Percentiles rank a stretch among this genome's conserved stretches.
Evolutionary conservation across 352 stramenopile species (phyloP).

Genomic region (Thraustotheca clavata): DNA sequence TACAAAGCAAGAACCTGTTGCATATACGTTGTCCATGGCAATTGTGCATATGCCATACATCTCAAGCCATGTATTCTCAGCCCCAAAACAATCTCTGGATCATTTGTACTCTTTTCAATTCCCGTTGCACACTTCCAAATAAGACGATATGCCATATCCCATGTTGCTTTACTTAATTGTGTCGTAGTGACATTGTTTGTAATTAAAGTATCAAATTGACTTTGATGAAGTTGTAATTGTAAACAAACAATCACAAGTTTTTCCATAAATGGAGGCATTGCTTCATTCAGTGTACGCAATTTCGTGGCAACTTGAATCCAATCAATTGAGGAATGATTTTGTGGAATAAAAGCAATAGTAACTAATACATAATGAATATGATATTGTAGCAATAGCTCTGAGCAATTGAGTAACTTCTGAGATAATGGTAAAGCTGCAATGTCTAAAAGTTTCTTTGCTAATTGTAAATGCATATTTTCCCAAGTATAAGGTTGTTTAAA

Average conservation of each 20-base stretch:
- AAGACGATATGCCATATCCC: conserved; percentile 15
- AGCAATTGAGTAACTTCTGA: neutral
- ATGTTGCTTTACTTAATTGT: conserved; percentile 7
- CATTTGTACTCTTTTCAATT: neutral
- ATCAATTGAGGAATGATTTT: neutral
- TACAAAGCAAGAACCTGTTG: conserved; percentile 8
- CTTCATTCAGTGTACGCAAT: neutral
- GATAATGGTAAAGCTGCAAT: neutral
- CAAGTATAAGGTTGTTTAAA: conserved; percentile 20
- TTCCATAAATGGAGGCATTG: conserved; percentile 13
- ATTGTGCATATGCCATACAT: neutral
- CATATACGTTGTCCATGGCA: neutral
- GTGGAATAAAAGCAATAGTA: neutral
- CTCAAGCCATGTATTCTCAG: conserved; percentile 7
- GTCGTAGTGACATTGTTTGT: neutral
- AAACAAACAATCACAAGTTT: conserved; percentile 18
- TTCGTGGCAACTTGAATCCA: neutral
- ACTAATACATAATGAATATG: neutral
- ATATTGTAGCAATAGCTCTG: neutral
- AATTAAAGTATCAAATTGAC: neutral
- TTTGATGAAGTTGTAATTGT: conserved; percentile 13
- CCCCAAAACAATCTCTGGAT: neutral
- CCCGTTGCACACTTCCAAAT: conserved; percentile 8
- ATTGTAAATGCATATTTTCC: conserved; percentile 21
- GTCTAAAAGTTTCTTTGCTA: conserved; percentile 18